phyloP scores from a whole-genome alignment of 2,329 filamentous ascomycete genomes.

The Fusarium armeniacum region DNA sequence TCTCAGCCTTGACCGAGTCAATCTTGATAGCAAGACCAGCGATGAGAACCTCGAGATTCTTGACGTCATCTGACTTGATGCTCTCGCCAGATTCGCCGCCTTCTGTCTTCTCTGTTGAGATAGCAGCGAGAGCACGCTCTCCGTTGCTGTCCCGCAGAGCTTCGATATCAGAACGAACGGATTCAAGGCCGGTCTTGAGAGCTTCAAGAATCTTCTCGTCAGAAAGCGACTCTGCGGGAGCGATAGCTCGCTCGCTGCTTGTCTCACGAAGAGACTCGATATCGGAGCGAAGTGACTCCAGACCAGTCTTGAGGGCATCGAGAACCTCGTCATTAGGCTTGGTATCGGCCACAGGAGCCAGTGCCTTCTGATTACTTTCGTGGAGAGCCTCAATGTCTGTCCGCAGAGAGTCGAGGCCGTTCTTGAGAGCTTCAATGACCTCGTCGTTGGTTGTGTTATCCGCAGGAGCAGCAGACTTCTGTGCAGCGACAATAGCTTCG shows the following conservation, averaged over 20 bases:
- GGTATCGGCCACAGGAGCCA: constrained; percentile 73
- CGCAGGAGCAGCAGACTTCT: constrained; percentile 56
- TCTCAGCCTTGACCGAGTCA: constrained; percentile 64
- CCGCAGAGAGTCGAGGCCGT: constrained; percentile 45
- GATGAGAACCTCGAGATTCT: constrained; percentile 87
- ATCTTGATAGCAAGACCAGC: constrained; percentile 87
- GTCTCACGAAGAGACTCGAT: constrained; percentile 77
- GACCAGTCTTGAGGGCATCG: constrained; percentile 83
- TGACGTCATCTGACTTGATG: constrained; percentile 79
- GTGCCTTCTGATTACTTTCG: constrained; percentile 68
- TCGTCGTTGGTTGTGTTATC: constrained; percentile 42
- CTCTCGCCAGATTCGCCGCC: constrained; percentile 61
- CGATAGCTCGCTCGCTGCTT: constrained; percentile 72
- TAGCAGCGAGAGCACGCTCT: constrained; percentile 63
- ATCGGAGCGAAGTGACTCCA: constrained; percentile 79
- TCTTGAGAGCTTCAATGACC: constrained; percentile 43
- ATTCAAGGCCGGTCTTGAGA: constrained; percentile 81
- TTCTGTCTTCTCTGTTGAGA: constrained; percentile 40
- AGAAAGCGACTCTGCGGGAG: constrained; percentile 55
- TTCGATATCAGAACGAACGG: constrained; percentile 81
- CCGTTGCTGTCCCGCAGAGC: constrained; percentile 71
- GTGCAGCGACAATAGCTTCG: constrained; percentile 74
- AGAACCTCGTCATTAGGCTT: constrained; percentile 86
- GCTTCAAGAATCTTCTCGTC: constrained; percentile 86
- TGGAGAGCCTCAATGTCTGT: constrained; percentile 62